Conservation (phyloP, 1,139 yeast genomes). For the Candida buenavistaensis region DNA sequence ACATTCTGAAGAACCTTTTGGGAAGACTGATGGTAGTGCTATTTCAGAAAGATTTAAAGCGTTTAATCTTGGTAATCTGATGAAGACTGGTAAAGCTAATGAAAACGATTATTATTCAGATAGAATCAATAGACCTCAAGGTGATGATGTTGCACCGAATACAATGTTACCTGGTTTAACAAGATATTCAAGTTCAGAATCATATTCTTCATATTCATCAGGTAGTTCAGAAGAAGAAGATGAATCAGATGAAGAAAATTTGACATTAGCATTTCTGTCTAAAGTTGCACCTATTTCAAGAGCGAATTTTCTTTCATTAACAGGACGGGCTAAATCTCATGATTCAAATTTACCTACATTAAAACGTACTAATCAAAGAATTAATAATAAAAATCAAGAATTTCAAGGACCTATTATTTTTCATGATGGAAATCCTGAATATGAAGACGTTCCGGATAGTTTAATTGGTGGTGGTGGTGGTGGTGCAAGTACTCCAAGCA, state of each 20-base stretch:
- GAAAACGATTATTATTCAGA: too few relatives aligned
- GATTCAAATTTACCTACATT: conserved; percentile 41
- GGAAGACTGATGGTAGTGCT: conserved; percentile 9
- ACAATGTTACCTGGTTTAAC: conserved; percentile 13
- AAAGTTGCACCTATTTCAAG: conserved; percentile 37
- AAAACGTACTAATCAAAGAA: conserved; percentile 11
- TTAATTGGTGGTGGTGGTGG: conserved; percentile 26
- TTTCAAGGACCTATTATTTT: conserved; percentile 26
- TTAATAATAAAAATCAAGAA: conserved; percentile 15
- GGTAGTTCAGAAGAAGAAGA: conserved; percentile 16
- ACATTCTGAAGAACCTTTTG: not conserved
- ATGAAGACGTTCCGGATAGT: conserved; percentile 46
- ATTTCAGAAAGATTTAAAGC: conserved; percentile 37
- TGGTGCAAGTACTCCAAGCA: conserved; percentile 13
- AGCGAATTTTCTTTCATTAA: conserved; percentile 37
- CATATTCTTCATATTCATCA: conserved; percentile 12
- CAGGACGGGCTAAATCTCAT: conserved; percentile 43
- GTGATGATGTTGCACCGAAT: conserved; percentile 26
- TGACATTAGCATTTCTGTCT: conserved; percentile 54
- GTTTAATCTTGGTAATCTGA: conserved; percentile 40
- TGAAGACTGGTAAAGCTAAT: conserved; percentile 34
- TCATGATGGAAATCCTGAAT: conserved; percentile 33
- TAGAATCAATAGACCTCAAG: too few relatives aligned
- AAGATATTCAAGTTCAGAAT: conserved; percentile 6
- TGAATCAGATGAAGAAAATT: conserved; percentile 42